Evolutionary conservation across 768 basidiomycete genomes (phyloP), one percentile per base, ranked within the genome.

Genomic region (Trametes villosa): DNA sequence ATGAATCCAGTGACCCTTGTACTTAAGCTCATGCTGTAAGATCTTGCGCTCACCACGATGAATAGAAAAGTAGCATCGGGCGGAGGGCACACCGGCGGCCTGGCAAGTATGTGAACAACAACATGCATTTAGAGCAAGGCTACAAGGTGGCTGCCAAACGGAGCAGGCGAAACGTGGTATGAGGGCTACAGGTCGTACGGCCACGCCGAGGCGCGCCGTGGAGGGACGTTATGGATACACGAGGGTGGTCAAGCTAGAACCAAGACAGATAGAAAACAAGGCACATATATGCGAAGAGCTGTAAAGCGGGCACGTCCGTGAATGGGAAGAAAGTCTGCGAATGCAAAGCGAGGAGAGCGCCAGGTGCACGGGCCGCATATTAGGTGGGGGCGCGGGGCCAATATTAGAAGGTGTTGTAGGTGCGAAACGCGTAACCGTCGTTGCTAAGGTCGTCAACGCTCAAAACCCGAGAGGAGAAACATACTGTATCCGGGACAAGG

Each of bases 151-250:
- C n/a, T 34, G 20, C 53, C 48, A 45, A 34, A 50, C 47, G 46
- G 27, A 29, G 53, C 26, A 44, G 30, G 45, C 34, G 27, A 47
- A 50, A 64, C 36, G 42, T 41, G 54, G 51, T 56, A 45, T 57
- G 52, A 57, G 33, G 24, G 64, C 64, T 61, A 65, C 64, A 65
- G 20, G 41, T 60, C 61, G 51, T 42, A 31, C 42, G 31, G 41
- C 45, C 48, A 22, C 29, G 17, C 27, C 12, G n/a, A 26, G 34
- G 48, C 12, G 36, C 52, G 24, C 27, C 44, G 36, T n/a, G 38
- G 34, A 15, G 30, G 17, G 24, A 30, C 29, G n/a, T 31, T 65
- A 65, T 58, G 64, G 64, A 65, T 65, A 65, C 64, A 65, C n/a
- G n/a, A 6, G 46, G 26, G 47, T 30, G 53, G 18, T 36, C 24